Percentiles rank a stretch among this genome's conserved stretches.
Conservation (phyloP, 768 basidiomycete genomes). For the Dendrothele bispora region DNA sequence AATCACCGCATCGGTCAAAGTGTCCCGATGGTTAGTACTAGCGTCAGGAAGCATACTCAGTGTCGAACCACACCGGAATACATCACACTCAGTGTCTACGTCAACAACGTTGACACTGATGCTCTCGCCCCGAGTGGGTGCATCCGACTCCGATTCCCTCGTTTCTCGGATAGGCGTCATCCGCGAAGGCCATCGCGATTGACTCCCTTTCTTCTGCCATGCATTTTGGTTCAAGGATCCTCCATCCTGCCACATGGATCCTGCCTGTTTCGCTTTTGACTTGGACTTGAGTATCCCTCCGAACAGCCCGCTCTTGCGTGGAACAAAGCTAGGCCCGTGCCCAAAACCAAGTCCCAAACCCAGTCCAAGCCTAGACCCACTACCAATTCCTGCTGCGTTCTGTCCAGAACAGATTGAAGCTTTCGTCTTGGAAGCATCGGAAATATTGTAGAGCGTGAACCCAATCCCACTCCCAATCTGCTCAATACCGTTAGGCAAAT, state of each 20-base stretch:
- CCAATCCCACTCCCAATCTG: constrained; percentile 55
- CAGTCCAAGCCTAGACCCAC: neutral
- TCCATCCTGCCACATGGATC: neutral
- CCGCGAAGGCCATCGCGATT: no score
- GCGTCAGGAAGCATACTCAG: constrained; percentile 3
- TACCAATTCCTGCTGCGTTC: neutral
- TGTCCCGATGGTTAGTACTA: neutral
- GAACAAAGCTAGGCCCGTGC: neutral
- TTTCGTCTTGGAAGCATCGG: constrained; percentile 27
- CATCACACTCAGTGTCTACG: neutral
- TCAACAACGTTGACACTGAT: neutral
- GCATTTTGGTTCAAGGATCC: neutral
- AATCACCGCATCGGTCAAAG: neutral
- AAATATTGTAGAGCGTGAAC: constrained; percentile 42
- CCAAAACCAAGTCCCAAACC: constrained; percentile 3
- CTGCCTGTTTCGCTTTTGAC: neutral
- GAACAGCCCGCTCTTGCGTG: neutral
- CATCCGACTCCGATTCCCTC: neutral
- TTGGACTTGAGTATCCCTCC: neutral
- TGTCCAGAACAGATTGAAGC: constrained; percentile 25
- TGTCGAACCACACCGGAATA: constrained; percentile 3
- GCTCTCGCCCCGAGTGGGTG: neutral
- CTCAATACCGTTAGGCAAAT: constrained; percentile 46
- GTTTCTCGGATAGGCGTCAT: no score
- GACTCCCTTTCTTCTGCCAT: no score